Percentiles rank a stretch among this genome's conserved stretches.
These are phyloP conservation scores for Lactarius deliciosus DNA, from an alignment of 768 basidiomycete species.

Conservation along the genomic window DNA sequence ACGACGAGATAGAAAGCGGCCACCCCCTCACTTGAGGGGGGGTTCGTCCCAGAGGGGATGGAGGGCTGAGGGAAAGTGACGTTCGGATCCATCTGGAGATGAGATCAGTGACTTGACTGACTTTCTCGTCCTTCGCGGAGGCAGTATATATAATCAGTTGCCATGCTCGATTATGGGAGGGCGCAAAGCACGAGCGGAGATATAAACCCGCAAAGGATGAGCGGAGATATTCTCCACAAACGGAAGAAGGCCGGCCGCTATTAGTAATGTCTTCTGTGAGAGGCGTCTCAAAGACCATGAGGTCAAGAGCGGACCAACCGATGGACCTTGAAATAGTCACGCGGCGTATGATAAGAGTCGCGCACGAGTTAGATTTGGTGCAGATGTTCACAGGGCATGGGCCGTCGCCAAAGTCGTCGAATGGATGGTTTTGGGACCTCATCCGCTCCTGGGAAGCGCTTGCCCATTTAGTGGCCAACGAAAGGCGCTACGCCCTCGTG, in stretches of 20 bases:
- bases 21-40: background rate
- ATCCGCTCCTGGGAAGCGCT: background rate
- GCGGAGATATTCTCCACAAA: background rate
- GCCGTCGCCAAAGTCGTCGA: background rate
- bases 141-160: background rate
- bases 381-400: background rate
- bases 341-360: background rate
- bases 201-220: background rate
- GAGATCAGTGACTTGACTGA: background rate
- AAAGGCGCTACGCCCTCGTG: background rate
- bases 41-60: background rate
- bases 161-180: background rate
- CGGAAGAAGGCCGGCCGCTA: background rate
- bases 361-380: background rate
- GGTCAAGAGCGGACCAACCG: background rate
- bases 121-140: background rate
- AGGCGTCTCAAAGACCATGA: background rate
- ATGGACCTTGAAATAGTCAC: background rate
- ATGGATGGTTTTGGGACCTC: background rate
- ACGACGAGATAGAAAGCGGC: background rate
- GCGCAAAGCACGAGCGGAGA: background rate
- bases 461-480: background rate
- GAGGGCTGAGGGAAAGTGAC: background rate
- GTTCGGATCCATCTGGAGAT: background rate
- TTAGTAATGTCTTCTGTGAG: background rate